A percentile compares a stretch with the other conserved stretches of the same genome.
phyloP scores from a whole-genome alignment of 2,329 filamentous ascomycete genomes.

The Hypoxylon sp. region DNA sequence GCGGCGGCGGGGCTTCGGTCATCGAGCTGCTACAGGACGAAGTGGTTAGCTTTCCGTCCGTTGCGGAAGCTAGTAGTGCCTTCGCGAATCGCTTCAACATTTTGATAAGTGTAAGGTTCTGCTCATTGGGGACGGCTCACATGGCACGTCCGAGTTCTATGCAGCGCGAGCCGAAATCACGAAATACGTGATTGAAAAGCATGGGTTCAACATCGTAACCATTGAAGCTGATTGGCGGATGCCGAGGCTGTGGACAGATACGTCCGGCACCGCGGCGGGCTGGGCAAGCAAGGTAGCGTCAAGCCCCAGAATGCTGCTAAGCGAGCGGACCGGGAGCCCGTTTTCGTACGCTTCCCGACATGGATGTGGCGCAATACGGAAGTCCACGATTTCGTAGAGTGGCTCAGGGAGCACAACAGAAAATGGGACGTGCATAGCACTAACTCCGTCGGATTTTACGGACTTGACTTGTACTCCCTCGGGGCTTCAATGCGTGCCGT shows the following conservation, averaged over 20 bases:
- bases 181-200: slow-evolving; percentile 7
- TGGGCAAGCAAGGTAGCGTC: slow-evolving; percentile 1
- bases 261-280: slow-evolving; percentile 1
- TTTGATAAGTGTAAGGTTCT: slow-evolving; percentile 7
- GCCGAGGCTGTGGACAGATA: slow-evolving; percentile 10
- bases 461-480: not conserved
- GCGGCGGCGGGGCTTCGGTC: not conserved
- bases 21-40: slow-evolving; percentile 1
- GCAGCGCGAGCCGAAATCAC: slow-evolving; percentile 13
- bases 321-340: not conserved
- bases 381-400: slow-evolving; percentile 2
- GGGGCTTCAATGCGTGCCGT: slow-evolving; percentile 7
- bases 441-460: slow-evolving; percentile 6
- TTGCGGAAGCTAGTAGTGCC: slow-evolving; percentile 4
- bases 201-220: slow-evolving; percentile 10
- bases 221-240: slow-evolving; percentile 7
- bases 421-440: not conserved
- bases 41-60: slow-evolving; percentile 13
- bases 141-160: slow-evolving; percentile 21
- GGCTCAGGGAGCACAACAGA: slow-evolving; percentile 3
- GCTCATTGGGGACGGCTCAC: slow-evolving; percentile 9
- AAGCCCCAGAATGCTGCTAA: not conserved
- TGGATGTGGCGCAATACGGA: slow-evolving; percentile 17
- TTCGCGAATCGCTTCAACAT: slow-evolving; percentile 6
- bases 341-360: slow-evolving; percentile 8